Evolutionary conservation across 176 grass and related monocot species (phyloP), one percentile per base, ranked within the genome.

Genomic region (Calamus simplicifolius): DNA sequence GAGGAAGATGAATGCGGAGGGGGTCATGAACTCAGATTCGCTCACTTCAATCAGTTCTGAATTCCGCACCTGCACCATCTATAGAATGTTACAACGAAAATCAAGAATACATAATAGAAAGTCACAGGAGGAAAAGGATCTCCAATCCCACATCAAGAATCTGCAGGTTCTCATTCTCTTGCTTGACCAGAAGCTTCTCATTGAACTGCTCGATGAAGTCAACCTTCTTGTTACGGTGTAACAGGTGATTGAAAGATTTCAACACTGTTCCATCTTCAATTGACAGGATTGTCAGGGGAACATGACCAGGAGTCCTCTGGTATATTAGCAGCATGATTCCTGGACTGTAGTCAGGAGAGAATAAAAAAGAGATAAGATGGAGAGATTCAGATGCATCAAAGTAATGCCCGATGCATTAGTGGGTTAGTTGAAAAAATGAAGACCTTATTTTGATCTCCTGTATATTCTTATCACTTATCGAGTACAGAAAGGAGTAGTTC

Each of bases 381-480:
- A 66, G 52, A 54, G 16, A 67, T 63, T 16, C 4, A 64, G 35
- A 43, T 43, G 35, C 35, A 43, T 13, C 35, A 43, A 43, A 13
- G 35, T 43, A 43, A 43, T 43, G 35, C 35, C 0, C 2, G 35
- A 43, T 13, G 10, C 35, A 35, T 13, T 12, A 43, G 3, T 13
- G 8, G 12, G 35, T 0, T 43, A 43, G 8, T 43, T 28, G 21
- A 60, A 61, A 50, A 61, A 15, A 58, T 18, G 69, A 16, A 4
- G 78, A 89, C 86, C 86, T 89, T 89, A 85, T 89, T 68, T 89
- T 89, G 38, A 85, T 89, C 43, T 85, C 86, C 70, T 82, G 67
- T 59, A 89, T 85, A 60, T 81, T 74, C 54, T 81, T 81, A 56
- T 85, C 81, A 1, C 81, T 75, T 71, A 89, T 89, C 18, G 81